Evolutionary conservation across 306 rosid species (phyloP), one percentile per base, ranked within the genome.

Genomic region (Canavalia gladiata): DNA sequence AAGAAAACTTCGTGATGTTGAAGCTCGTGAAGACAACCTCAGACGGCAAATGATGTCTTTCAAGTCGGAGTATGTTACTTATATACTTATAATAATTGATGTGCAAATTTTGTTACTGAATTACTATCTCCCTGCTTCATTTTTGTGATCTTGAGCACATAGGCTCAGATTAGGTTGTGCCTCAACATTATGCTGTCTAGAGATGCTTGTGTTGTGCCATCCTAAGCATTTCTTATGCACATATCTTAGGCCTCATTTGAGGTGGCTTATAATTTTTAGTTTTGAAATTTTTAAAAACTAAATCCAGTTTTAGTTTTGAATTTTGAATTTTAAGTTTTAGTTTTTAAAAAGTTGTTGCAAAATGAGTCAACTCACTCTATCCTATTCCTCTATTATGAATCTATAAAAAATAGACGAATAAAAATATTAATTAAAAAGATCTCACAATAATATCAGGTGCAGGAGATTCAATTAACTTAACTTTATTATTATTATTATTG

Each of bases 11-110:
- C 94, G 79, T 67, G 98, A 96, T 85, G 89, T 93, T 76, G 97
- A 93, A 87, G 93, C 92, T 68, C 97, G 97, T 52, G 99, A 93
- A 87, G 98, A 96, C 88, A 96, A 90, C 75, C 97, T 96, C 54
- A 88, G 93, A 78, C 89, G 93, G 80, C 91, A 82, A 69, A 86
- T 90, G 74, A 68, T 81, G 13, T 85, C 96, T 25, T 96, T 92
- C 89, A 93, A 96, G 84, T 86, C 87, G 4, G 92, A 96, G 99
- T 96, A 93, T 41, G 97, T 79, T 45, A 39, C 66, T 68, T 35
- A 4, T 67, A n/a, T 72, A 39, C 10, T 68, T 9, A 56, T 58
- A 29, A 52, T 55, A 31, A 54, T 70, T 47, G 30, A 59, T 34
- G 55, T 28, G 34, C 45, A 6, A 35, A 8, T 57, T 75, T 37